Percentiles rank a stretch among this genome's conserved stretches.
Evolutionary conservation across 2,329 filamentous ascomycete genomes (phyloP).

Genomic region (Exophiala viscosa): DNA sequence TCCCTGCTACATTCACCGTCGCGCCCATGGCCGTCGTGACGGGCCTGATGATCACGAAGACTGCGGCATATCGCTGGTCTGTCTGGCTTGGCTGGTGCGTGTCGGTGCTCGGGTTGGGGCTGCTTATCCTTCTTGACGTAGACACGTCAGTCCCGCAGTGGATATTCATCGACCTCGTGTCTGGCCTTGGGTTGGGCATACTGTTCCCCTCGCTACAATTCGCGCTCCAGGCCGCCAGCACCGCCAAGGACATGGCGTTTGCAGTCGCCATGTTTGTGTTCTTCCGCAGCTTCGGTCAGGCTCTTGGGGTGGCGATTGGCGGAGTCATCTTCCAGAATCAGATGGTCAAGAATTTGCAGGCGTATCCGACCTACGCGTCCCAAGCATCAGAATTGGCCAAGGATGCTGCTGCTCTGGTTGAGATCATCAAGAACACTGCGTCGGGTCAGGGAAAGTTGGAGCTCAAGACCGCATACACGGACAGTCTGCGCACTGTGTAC

Average conservation of each 20-base stretch:
- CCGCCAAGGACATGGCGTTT: conserved; percentile 56
- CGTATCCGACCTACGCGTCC: conserved; percentile 47
- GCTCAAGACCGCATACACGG: conserved; percentile 53
- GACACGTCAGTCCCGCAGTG: conserved; percentile 44
- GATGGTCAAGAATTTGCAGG: conserved; percentile 50
- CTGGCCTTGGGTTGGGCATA: conserved; percentile 65
- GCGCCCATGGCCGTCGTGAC: conserved; percentile 58
- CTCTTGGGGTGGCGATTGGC: conserved; percentile 62
- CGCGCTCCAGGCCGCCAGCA: conserved; percentile 60
- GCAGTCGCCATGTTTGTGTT: conserved; percentile 65
- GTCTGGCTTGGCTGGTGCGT: conserved; percentile 61
- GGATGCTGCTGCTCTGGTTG: conserved; percentile 58
- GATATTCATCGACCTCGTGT: conserved; percentile 53
- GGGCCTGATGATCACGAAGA: conserved; percentile 53
- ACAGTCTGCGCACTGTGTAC: conserved; percentile 55
- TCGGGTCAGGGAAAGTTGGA: conserved; percentile 38
- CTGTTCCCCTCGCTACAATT: conserved; percentile 61
- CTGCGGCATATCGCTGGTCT: conserved; percentile 58
- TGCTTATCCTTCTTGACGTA: conserved; percentile 38
- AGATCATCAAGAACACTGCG: conserved; percentile 55
- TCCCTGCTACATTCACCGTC: conserved; percentile 61
- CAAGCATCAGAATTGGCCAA: conserved; percentile 50
- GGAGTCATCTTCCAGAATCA: conserved; percentile 68
- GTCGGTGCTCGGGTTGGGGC: conserved; percentile 56
- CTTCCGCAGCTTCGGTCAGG: conserved; percentile 62